Base-by-base conservation (phyloP, 352 stramenopile species). In the Detonula confervacea region DNA sequence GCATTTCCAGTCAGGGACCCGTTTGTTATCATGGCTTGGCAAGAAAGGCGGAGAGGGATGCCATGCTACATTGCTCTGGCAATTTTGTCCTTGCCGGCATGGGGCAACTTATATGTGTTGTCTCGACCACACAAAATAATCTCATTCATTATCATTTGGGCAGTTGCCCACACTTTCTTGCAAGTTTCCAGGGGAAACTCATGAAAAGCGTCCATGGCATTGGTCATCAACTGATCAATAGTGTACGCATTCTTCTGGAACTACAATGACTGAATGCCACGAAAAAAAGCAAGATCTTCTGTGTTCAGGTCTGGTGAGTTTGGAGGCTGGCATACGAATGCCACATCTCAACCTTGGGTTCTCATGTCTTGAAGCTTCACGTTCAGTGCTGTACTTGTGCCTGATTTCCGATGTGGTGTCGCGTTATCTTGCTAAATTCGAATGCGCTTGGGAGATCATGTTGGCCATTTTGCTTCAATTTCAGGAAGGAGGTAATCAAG, bases 261-360 rank as follows among this genome's bases (percentile, higher is more conserved):
- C 39, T 80, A 35, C 16, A 80, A 33, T 20, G 47, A 72, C 44
- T 80, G 71, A 56, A 80, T 73, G 2, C 39, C 22, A 27, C 57
- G 27, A 24, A 80, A 80, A 42, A 69, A 80, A 42, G 61, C 72
- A 44, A 81, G 63, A 42, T 81, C 63, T 16, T 71, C 24, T 24
- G 62, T 55, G 51, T 81, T 81, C 6, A 61, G 44, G 39, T 81
- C 72, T 33, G 72, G 72, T 33, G 61, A 73, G 55, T 80, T 80
- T 14, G 72, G 54, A 30, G 63, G 63, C 33, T 80, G 72, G 20
- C 22, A 61, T 16, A 42, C 47, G 24, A 80, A 51, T 25, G 7
- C 18, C 44, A 73, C 59, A 42, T 72, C 56, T 27, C 35, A 64
- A 22, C 25, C 39, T 12, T n/a, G 11, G 39, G 9, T 46, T 11